Evolutionary conservation across 2,329 filamentous ascomycete species (phyloP).

Genomic region (Diaporthe vexans): DNA sequence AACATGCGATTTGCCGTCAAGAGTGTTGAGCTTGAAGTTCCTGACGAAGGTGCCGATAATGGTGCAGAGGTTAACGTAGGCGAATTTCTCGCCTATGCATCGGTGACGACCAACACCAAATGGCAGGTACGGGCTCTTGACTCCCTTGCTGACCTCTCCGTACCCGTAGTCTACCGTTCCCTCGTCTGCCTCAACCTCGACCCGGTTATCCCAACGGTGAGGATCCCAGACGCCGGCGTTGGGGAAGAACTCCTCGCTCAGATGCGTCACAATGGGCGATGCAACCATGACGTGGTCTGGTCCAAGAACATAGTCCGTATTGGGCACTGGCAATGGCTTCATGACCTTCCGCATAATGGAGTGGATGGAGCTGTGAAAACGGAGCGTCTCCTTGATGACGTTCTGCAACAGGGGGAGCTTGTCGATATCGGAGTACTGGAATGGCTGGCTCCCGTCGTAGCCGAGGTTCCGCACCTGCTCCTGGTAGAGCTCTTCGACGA

Average conservation of each 20-base stretch:
- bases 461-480: constrained; percentile 71
- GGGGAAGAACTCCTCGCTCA: constrained; percentile 72
- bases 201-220: constrained; percentile 35
- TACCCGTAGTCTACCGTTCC: constrained; percentile 40
- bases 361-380: constrained; percentile 80
- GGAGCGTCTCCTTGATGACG: constrained; percentile 79
- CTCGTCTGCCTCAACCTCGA: constrained; percentile 8
- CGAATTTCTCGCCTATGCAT: constrained; percentile 84
- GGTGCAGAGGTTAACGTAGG: constrained; percentile 76
- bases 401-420: constrained; percentile 73
- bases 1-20: constrained; percentile 66
- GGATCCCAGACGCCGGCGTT: constrained; percentile 33
- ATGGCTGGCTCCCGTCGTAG: constrained; percentile 55
- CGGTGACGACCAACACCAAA: constrained; percentile 81
- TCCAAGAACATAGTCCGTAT: constrained; percentile 68
- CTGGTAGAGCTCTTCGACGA: constrained; percentile 84
- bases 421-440: constrained; percentile 72
- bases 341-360: constrained; percentile 81
- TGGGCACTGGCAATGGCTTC: constrained; percentile 71
- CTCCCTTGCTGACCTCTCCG: constrained; percentile 42
- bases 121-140: constrained; percentile 59
- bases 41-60: constrained; percentile 75
- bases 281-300: constrained; percentile 62
- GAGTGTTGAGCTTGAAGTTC: constrained; percentile 70
- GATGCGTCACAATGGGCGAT: constrained; percentile 58